These are phyloP conservation scores for Aspergillus ustus DNA, from an alignment of 2,329 filamentous ascomycete species.

Conservation along the genomic window DNA sequence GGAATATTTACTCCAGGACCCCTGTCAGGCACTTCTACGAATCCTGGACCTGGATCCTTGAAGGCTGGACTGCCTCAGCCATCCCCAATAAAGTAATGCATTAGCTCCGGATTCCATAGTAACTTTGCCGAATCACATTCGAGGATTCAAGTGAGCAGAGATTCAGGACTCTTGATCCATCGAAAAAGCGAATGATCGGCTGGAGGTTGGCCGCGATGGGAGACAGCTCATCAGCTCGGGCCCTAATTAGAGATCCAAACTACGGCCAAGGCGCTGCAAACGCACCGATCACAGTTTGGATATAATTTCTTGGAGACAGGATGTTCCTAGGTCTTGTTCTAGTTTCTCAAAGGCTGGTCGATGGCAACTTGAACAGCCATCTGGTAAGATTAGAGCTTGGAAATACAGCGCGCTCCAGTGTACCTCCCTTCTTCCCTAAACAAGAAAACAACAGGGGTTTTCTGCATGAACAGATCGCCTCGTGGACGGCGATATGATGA, in stretches of 20 bases:
- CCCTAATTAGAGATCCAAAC: background rate
- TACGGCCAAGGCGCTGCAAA: background rate
- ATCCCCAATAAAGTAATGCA: conserved; percentile 25
- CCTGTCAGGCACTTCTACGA: background rate
- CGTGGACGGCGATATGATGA: background rate
- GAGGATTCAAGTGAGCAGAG: conserved; percentile 12
- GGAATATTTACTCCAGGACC: conserved; percentile 9
- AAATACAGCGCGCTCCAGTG: background rate
- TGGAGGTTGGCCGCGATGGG: conserved; percentile 19
- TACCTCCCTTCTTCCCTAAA: background rate
- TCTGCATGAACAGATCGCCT: conserved; percentile 3
- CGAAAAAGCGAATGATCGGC: conserved; percentile 27
- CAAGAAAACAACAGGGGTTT: background rate
- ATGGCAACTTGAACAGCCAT: background rate
- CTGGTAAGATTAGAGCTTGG: background rate
- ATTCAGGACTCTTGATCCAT: conserved; percentile 25
- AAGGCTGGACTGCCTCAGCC: conserved; percentile 10
- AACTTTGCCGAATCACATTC: conserved; percentile 23
- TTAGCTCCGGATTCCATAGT: conserved; percentile 21
- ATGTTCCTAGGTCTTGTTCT: background rate
- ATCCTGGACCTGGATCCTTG: conserved; percentile 6
- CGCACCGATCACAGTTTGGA: conserved; percentile 1
- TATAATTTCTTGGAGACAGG: background rate
- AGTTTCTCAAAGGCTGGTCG: background rate
- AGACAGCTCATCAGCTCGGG: conserved; percentile 27